These are phyloP conservation scores for Moringa oleifera DNA, from an alignment of 345 rosid species.

Conservation along the genomic window DNA sequence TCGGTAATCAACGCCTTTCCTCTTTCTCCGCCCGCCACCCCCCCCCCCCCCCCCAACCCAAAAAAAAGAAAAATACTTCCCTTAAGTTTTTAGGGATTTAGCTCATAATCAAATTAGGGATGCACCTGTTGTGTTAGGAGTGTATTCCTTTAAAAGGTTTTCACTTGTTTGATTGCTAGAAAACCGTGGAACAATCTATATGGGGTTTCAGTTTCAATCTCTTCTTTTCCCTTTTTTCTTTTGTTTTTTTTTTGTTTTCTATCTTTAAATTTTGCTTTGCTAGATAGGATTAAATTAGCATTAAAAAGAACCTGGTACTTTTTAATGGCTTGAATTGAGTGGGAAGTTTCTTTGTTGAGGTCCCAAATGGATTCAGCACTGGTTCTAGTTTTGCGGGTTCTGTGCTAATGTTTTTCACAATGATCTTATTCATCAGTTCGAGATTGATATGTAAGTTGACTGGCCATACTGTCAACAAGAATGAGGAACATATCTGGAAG, in stretches of 20 bases:
- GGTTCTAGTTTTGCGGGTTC: neutral
- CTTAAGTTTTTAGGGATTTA: neutral
- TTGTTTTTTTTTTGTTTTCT: neutral
- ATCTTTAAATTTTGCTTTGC: no score
- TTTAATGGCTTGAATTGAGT: neutral
- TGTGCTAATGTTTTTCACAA: constrained; percentile 2
- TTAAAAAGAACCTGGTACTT: neutral
- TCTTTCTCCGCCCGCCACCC: no score
- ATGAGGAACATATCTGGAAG: constrained; percentile 91
- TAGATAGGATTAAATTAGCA: neutral
- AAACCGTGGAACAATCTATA: no score
- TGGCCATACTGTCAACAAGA: constrained; percentile 78
- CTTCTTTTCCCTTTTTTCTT: no score
- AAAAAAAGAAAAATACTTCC: no score
- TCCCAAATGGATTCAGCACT: neutral
- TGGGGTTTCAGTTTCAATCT: no score
- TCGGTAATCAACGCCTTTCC: constrained; percentile 34
- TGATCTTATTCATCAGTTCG: constrained; percentile 42
- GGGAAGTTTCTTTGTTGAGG: neutral
- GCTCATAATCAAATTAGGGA: neutral
- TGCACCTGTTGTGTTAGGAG: neutral
- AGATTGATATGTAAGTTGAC: constrained; percentile 84
- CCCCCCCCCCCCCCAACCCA: no score
- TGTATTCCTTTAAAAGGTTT: neutral
- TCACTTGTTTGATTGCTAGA: no score